Conservation (phyloP, 2,329 filamentous ascomycete species). For the Exophiala aquamarina region DNA sequence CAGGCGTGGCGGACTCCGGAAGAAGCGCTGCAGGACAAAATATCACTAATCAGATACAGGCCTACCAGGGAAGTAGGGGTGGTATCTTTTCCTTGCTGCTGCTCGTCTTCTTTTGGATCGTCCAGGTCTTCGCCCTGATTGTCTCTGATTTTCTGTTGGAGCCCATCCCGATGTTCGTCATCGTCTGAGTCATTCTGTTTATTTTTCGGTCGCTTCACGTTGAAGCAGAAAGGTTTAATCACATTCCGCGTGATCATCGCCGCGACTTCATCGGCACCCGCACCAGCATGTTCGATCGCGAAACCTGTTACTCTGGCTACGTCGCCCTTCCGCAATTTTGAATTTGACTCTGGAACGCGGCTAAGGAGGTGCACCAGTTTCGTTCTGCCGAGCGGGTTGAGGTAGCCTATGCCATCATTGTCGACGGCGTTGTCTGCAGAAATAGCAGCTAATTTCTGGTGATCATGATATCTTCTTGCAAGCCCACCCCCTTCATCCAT, state of each 20-base stretch:
- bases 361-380: constrained; percentile 82
- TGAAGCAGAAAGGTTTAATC: constrained; percentile 71
- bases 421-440: constrained; percentile 25
- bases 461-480: constrained; percentile 40
- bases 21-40: constrained; percentile 73
- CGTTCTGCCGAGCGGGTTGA: constrained; percentile 80
- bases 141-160: constrained; percentile 17
- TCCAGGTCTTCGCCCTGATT: constrained; percentile 36
- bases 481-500: constrained; percentile 50
- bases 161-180: constrained; percentile 31
- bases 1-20: constrained; percentile 80
- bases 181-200: constrained; percentile 29
- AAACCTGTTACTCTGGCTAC: constrained; percentile 84
- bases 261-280: constrained; percentile 88
- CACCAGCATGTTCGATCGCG: constrained; percentile 81
- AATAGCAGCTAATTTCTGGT: constrained; percentile 25
- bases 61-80: constrained; percentile 76
- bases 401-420: constrained; percentile 60
- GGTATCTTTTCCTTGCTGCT: constrained; percentile 57
- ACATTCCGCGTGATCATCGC: constrained; percentile 83
- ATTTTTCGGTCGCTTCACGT: constrained; percentile 39
- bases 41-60: constrained; percentile 77
- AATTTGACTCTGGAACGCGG: constrained; percentile 72
- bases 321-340: constrained; percentile 77
- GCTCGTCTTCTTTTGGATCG: constrained; percentile 31